These are phyloP conservation scores for Magnusiomyces ingens DNA, from an alignment of 1,139 yeast species.

Conservation along the genomic window DNA sequence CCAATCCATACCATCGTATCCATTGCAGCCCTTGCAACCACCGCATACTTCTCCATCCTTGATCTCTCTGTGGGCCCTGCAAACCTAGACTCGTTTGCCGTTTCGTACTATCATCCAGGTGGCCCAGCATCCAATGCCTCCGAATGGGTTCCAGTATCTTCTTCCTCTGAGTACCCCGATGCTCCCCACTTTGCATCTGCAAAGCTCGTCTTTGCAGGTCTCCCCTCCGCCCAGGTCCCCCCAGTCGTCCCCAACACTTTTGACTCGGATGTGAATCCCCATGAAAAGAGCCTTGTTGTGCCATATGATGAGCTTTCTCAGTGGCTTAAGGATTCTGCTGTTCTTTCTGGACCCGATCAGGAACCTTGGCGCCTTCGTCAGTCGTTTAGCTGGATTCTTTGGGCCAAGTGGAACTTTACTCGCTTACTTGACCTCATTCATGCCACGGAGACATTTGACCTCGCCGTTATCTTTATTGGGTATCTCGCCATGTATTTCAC, in stretches of 20 bases:
- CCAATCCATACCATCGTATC: slow-evolving; percentile 85
- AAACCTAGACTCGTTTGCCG: slow-evolving; percentile 23
- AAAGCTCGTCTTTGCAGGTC: slow-evolving; percentile 23
- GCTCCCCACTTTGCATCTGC: slow-evolving; percentile 30
- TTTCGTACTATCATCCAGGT: slow-evolving; percentile 24
- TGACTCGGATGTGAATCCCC: slow-evolving; percentile 29
- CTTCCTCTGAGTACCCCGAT: slow-evolving; percentile 29
- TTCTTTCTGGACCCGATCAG: slow-evolving; percentile 44
- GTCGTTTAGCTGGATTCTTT: slow-evolving; percentile 58
- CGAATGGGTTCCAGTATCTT: slow-evolving; percentile 28
- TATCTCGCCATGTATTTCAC: slow-evolving; percentile 90
- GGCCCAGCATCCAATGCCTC: slow-evolving; percentile 16
- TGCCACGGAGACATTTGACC: slow-evolving; percentile 84
- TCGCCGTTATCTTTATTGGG: slow-evolving; percentile 71
- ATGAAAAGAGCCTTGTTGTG: slow-evolving; percentile 42
- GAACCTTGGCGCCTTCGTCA: slow-evolving; percentile 60
- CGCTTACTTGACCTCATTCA: slow-evolving; percentile 50
- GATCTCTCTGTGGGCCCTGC: slow-evolving; percentile 60
- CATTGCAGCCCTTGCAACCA: slow-evolving; percentile 68
- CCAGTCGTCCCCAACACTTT: slow-evolving; percentile 15
- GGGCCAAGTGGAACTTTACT: slow-evolving; percentile 41
- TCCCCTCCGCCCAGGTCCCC: slow-evolving; percentile 16
- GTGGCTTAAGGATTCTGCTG: slow-evolving; percentile 35
- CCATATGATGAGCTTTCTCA: slow-evolving; percentile 33
- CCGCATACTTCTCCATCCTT: slow-evolving; percentile 74